Evolutionary conservation across 805 yeast genomes (phyloP).

Genomic region (Metschnikowia similis): DNA sequence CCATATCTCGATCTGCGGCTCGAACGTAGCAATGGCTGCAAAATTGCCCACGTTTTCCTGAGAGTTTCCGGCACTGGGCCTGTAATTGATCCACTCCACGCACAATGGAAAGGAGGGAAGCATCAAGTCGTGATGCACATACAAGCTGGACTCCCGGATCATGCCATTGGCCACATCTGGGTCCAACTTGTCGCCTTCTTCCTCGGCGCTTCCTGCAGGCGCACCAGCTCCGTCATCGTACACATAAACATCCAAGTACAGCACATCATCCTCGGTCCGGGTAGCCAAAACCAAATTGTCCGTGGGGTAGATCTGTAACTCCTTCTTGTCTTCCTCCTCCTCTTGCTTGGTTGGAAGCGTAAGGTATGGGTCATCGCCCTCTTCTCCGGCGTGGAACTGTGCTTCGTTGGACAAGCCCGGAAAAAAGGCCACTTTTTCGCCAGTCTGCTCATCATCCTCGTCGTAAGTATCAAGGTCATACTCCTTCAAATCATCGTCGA

Average conservation of each 20-base stretch:
- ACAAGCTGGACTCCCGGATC: conserved; percentile 68
- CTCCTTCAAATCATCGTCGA: conserved; percentile 83
- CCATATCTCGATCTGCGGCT: conserved; percentile 97
- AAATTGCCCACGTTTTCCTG: conserved; percentile 67
- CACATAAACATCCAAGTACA: conserved; percentile 87
- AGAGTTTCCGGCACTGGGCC: conserved; percentile 40
- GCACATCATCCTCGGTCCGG: conserved; percentile 93
- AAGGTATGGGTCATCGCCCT: conserved; percentile 52
- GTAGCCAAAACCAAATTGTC: conserved; percentile 89
- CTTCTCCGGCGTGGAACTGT: conserved; percentile 41
- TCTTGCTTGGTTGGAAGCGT: conserved; percentile 63
- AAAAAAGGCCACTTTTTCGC: conserved; percentile 59
- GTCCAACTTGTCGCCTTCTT: conserved; percentile 62
- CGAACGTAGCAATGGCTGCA: conserved; percentile 96
- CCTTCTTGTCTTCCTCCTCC: conserved; percentile 70
- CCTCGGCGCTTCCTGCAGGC: conserved; percentile 61
- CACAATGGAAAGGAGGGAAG: conserved; percentile 95
- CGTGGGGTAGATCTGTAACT: conserved; percentile 80
- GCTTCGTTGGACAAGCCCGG: conserved; percentile 67
- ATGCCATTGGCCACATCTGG: conserved; percentile 73
- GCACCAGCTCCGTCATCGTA: conserved; percentile 93
- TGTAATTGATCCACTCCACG: conserved; percentile 88
- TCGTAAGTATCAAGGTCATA: conserved; percentile 85
- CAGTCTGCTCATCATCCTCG: conserved; percentile 47
- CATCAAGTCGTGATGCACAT: conserved; percentile 96